Percentiles rank a stretch among this genome's conserved stretches.
These are phyloP conservation scores for Schoenoplectus tabernaemontani DNA, from an alignment of 202 grass and related monocot species.

Conservation along the genomic window DNA sequence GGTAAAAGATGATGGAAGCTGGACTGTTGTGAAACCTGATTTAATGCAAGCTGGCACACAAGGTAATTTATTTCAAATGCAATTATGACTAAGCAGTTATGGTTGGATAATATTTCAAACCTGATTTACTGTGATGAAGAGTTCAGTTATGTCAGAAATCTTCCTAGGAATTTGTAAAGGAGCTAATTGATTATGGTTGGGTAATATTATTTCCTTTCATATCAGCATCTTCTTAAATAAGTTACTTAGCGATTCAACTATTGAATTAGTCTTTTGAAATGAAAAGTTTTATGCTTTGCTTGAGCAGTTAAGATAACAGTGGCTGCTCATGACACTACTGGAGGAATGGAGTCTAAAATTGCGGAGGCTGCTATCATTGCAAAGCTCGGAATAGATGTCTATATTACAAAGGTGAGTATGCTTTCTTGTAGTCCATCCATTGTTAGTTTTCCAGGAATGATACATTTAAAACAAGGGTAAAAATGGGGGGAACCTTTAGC, in stretches of 20 bases:
- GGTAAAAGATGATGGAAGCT: slow-evolving; percentile 63
- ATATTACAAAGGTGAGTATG: slow-evolving; percentile 64
- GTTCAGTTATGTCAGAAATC: slow-evolving; percentile 10
- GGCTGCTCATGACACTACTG: slow-evolving; percentile 83
- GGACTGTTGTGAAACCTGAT: slow-evolving; percentile 61
- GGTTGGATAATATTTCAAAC: background rate
- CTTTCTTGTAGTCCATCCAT: background rate
- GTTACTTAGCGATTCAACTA: slow-evolving; percentile 11
- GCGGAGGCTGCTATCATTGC: slow-evolving; percentile 72
- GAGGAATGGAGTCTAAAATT: slow-evolving; percentile 94
- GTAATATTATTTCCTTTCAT: background rate
- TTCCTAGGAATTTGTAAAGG: background rate
- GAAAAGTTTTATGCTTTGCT: background rate
- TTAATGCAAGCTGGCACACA: slow-evolving; percentile 34
- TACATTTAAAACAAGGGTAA: background rate
- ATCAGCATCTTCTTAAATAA: no score
- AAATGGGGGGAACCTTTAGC: background rate
- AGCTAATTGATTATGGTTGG: background rate
- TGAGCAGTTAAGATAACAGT: slow-evolving; percentile 69
- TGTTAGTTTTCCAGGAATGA: background rate
- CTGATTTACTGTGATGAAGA: background rate
- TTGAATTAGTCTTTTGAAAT: background rate
- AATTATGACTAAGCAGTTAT: background rate
- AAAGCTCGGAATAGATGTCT: slow-evolving; percentile 80
- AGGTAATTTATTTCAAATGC: slow-evolving; percentile 27